Conservation (phyloP, 495 filamentous ascomycete species). For the Penicillium cinerascens region DNA sequence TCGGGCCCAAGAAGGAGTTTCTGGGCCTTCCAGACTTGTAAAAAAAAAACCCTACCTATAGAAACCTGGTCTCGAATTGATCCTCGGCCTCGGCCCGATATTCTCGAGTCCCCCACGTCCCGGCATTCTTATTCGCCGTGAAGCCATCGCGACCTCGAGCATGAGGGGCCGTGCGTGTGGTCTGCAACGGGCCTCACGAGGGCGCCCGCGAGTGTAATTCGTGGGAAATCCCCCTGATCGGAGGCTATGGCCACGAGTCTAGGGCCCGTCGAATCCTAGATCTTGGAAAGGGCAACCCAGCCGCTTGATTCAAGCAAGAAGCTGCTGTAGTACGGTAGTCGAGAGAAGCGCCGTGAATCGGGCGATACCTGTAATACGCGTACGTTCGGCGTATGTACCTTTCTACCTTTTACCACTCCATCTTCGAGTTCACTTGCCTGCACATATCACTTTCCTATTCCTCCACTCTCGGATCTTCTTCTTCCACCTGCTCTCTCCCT, state of each 20-base stretch:
- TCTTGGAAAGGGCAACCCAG: neutral
- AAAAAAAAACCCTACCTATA: neutral
- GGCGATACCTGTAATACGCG: conserved; percentile 9
- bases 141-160: neutral
- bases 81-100: conserved; percentile 7
- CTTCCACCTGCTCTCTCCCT: neutral
- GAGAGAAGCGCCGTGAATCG: conserved; percentile 18
- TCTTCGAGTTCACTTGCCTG: neutral
- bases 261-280: neutral
- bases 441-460: neutral
- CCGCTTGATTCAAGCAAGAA: neutral
- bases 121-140: conserved; percentile 2
- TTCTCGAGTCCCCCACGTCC: neutral
- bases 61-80: neutral
- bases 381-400: too few relatives aligned
- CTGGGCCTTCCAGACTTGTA: neutral
- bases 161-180: neutral
- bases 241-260: neutral
- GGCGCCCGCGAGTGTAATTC: neutral
- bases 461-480: neutral
- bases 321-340: neutral
- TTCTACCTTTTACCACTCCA: neutral
- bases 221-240: neutral
- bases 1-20: neutral
- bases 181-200: neutral